Conservation (phyloP, 2,329 filamentous ascomycete species). For the Aspergillus flavus region DNA sequence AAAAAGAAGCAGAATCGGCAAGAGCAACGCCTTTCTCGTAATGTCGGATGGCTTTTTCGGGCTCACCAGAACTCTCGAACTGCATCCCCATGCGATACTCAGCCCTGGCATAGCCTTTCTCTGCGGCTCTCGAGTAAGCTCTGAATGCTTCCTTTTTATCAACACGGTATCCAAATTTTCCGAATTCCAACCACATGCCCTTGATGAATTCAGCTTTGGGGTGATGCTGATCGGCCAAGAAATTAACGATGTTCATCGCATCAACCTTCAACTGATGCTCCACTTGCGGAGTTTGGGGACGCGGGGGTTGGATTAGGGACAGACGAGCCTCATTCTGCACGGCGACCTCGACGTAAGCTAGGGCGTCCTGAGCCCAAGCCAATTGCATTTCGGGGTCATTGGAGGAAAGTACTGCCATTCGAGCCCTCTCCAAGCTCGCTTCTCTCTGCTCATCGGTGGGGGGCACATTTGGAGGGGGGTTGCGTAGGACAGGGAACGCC, state of each 20-base stretch:
- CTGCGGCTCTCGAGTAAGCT: constrained; percentile 82
- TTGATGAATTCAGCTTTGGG: constrained; percentile 93
- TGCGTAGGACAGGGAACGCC: constrained; percentile 82
- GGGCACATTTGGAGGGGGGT: constrained; percentile 82
- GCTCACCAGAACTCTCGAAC: constrained; percentile 92
- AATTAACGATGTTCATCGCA: constrained; percentile 87
- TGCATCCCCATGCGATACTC: constrained; percentile 99
- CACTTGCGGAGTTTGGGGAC: constrained; percentile 78
- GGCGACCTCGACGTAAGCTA: constrained; percentile 84
- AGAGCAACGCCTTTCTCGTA: constrained; percentile 79
- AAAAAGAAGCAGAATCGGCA: constrained; percentile 84
- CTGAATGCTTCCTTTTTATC: constrained; percentile 95
- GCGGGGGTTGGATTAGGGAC: constrained; percentile 57
- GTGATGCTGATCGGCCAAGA: constrained; percentile 87
- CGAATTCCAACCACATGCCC: constrained; percentile 97
- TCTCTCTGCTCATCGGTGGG: constrained; percentile 94
- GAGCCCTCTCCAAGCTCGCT: constrained; percentile 80
- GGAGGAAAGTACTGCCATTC: constrained; percentile 81
- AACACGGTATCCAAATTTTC: constrained; percentile 85
- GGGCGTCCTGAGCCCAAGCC: constrained; percentile 90
- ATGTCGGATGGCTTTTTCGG: constrained; percentile 85
- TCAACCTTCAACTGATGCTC: constrained; percentile 88
- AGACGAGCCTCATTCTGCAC: constrained; percentile 75
- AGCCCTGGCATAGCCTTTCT: constrained; percentile 81
- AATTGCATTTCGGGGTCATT: constrained; percentile 96